Base-by-base conservation (phyloP, 371 early-diverging fungal genomes). In the Mortierella polycephala region DNA sequence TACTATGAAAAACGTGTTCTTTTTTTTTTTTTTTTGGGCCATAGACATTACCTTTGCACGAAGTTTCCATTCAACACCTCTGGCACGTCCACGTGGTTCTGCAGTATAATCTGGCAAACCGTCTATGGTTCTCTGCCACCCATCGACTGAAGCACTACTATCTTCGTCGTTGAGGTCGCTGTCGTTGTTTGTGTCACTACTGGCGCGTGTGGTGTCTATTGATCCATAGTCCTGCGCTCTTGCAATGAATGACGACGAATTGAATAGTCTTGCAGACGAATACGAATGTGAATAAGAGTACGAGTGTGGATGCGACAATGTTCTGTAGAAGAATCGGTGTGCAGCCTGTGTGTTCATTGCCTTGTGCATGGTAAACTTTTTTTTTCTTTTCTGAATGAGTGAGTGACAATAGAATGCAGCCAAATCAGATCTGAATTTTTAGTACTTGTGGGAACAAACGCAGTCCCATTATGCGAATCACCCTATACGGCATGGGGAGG, bases 41-140 rank as follows among this genome's bases (percentile, higher is more conserved):
- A 50, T 5, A 59, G 20, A n/a, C 10, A 20, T 44, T 69, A 79
- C 79, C 73, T 79, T 79, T 56, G 73, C 72, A 2, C 79, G 69
- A n/a, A 79, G 67, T 51, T 79, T 79, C 79, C 79, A 79, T 47
- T 79, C 79, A 12, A 79, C 79, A 51, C 79, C 79, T 23, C 72
- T 79, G 57, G 73, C 69, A 18, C 79, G 64, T 18, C 79, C 79
- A 21, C 73, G 51, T 18, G 79, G 79, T 41, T 79, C 79, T 46
- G 79, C 79, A 14, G 79, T 79, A 47, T 79, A 79, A 37, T 79
- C 79, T 4, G 69, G 73, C 18, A 72, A 50, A 11, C 69, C 72
- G 54, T 79, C 73, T 14, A 53, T n/a, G 1, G 76, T 76, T 30
- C 67, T 62, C 18, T 70, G 30, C 76, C 76, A 75, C 12, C 76